Evolutionary conservation across 192 early-diverging fungal species (phyloP), one percentile per base, ranked within the genome.

Genomic region (Podochytrium sp.): DNA sequence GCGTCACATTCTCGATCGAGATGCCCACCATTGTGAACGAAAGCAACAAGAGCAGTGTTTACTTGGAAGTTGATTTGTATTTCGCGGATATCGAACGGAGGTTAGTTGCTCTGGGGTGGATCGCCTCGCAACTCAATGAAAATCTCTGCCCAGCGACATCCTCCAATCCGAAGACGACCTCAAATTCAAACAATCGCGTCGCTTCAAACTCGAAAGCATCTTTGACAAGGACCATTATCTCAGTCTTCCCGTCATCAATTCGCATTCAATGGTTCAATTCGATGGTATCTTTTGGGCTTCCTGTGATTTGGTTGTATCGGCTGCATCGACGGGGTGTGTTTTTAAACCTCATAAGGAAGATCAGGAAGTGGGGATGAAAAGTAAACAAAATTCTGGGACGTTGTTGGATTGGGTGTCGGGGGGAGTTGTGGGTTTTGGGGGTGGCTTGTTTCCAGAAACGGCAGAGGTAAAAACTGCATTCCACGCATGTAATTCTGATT

Each of bases 101-200:
- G 63, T 61, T 37, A 38, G 23, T 57, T 47, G 43, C n/a, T 10
- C 43, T 47, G 10, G n/a, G n/a, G n/a, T n/a, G n/a, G n/a, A n/a
- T n/a, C n/a, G n/a, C n/a, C n/a, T n/a, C n/a, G n/a, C n/a, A n/a
- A n/a, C n/a, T 58, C n/a, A 29, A 29, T 1, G 14, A 16, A 29
- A 29, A 16, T 38, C 2, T 27, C 20, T 20, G 12, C 33, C 34
- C 20, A 38, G 29, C 30, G 27, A 10, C 41, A 25, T 16, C 7
- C 10, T 34, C 14, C 12, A 39, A 50, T 30, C 47, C 30, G 41
- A 66, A 7, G 39, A 42, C 42, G 29, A 47, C 66, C 66, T 69
- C 66, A 69, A 69, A 20, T 69, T 55, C 30, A 47, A 69, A 39
- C 66, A 69, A 69, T 55, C 66, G 3, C 66, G 66, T 14, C 27